Conservation (phyloP, 495 filamentous ascomycete species). For the Tuber calosporum region DNA sequence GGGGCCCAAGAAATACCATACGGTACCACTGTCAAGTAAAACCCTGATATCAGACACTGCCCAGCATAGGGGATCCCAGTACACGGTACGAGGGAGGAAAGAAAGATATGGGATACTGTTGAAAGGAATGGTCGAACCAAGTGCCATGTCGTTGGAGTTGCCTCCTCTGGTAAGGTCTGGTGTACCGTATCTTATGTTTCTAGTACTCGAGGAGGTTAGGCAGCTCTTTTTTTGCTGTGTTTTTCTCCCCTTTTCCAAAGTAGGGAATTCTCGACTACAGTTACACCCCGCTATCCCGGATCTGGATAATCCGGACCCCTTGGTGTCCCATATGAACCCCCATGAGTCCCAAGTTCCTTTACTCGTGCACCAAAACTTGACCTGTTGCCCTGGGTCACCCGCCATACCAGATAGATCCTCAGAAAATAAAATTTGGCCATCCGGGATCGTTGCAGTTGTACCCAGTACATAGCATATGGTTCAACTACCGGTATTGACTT, state of each 20-base stretch:
- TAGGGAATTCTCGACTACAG: background rate
- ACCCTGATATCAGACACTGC: background rate
- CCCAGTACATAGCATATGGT: background rate
- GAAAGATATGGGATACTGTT: background rate
- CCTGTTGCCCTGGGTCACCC: background rate
- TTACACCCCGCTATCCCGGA: background rate
- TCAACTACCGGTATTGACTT: background rate
- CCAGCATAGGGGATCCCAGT: background rate
- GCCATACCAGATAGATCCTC: background rate
- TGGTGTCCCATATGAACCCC: background rate
- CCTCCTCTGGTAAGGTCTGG: background rate
- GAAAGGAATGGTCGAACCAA: background rate
- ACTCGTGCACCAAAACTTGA: background rate
- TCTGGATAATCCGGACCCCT: background rate
- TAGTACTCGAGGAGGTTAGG: too few relatives aligned
- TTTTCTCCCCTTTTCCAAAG: background rate
- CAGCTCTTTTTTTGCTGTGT: background rate
- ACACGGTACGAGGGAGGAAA: background rate
- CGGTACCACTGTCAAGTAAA: background rate
- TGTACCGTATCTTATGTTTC: background rate
- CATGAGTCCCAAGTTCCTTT: background rate
- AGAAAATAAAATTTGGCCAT: background rate
- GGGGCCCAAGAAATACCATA: background rate
- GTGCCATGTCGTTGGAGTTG: background rate
- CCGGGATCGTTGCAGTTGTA: too few relatives aligned